A percentile compares a stretch with the other conserved stretches of the same genome.
Conservation (phyloP, 306 rosid species). For the Pyrus bretschneideri region DNA sequence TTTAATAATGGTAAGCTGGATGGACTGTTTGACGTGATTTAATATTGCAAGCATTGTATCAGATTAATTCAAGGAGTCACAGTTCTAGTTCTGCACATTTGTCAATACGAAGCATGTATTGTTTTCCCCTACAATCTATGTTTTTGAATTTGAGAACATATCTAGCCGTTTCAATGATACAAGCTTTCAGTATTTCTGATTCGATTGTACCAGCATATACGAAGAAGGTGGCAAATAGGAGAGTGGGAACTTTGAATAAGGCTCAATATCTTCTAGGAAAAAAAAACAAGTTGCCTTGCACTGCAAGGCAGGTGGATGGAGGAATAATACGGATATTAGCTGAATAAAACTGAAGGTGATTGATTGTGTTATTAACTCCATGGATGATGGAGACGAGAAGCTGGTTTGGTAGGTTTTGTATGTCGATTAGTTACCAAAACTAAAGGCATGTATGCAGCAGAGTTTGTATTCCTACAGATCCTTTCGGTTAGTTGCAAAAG, state of each 20-base stretch:
- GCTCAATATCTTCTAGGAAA: background rate
- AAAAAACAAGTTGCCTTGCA: background rate
- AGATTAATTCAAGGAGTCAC: no score
- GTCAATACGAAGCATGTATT: background rate
- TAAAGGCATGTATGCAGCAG: no score
- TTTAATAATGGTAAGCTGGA: no score
- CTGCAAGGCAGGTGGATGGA: background rate
- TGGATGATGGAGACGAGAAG: background rate
- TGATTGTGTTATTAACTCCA: background rate
- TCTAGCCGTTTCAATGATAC: background rate
- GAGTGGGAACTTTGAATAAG: background rate
- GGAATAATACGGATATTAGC: background rate
- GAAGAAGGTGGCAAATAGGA: background rate
- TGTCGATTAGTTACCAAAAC: background rate
- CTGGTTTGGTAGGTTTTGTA: background rate
- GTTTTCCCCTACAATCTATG: background rate
- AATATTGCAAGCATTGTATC: no score
- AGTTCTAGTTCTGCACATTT: no score
- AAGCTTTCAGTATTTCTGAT: background rate
- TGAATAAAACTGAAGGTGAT: background rate
- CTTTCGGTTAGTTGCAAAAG: no score
- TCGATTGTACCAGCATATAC: background rate
- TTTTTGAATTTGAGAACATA: background rate
- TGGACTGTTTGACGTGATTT: no score
- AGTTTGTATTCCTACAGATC: no score